A percentile compares a stretch with the other conserved stretches of the same genome.
phyloP scores from a whole-genome alignment of 257 asterid genomes.

The Coffea eugenioides region DNA sequence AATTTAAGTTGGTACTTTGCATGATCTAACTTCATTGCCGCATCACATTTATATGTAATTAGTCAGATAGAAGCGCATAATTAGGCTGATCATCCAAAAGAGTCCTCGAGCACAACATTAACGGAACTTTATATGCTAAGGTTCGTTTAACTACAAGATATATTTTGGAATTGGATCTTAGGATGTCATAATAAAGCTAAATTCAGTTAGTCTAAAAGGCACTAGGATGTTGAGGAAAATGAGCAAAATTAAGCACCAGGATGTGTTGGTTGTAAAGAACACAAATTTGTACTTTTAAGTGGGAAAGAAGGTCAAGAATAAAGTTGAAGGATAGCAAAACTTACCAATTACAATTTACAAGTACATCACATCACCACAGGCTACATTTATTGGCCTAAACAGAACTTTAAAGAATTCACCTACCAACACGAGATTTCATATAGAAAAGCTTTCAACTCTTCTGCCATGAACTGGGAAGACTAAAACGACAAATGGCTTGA shows the following conservation, averaged over 20 bases:
- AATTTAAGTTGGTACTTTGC: slow-evolving; percentile 16
- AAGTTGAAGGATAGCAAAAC: not conserved
- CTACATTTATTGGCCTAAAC: not conserved
- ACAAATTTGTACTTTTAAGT: not conserved
- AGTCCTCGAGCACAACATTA: not conserved
- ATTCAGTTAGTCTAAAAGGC: not conserved
- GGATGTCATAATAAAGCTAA: not conserved
- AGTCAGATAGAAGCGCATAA: slow-evolving; percentile 3
- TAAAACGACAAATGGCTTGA: not conserved
- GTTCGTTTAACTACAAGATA: not conserved
- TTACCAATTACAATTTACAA: not conserved
- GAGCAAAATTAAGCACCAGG: not conserved
- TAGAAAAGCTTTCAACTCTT: not conserved
- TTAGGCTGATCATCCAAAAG: not conserved
- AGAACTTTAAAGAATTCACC: not conserved
- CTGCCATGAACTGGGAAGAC: not conserved
- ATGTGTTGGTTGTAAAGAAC: not conserved
- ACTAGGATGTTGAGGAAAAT: not conserved
- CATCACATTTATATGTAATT: slow-evolving; percentile 19
- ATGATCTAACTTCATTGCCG: slow-evolving; percentile 33
- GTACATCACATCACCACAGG: not conserved
- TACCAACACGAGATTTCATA: not conserved
- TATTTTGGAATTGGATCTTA: not conserved
- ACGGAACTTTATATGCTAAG: not conserved
- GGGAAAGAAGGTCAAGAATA: not conserved